Conservation (phyloP, 2,329 filamentous ascomycete species). For the Rutstroemia sp. region DNA sequence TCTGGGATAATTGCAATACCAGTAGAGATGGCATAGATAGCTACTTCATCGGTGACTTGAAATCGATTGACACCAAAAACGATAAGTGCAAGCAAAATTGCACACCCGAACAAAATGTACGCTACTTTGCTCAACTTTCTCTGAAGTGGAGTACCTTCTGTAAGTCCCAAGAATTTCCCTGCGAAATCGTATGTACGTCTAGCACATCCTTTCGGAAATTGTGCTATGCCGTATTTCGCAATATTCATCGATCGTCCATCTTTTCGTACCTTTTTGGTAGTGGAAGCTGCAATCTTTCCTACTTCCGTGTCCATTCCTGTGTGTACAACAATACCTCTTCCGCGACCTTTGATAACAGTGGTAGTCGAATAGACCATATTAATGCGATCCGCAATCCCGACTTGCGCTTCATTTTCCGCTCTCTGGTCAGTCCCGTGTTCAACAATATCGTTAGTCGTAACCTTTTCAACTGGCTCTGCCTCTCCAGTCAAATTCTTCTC, state of each 20-base stretch:
- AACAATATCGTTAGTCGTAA: slow-evolving; percentile 40
- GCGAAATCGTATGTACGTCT: slow-evolving; percentile 40
- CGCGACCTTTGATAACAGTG: slow-evolving; percentile 47
- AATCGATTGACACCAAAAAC: slow-evolving; percentile 38
- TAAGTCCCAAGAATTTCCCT: slow-evolving; percentile 50
- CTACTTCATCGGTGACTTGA: slow-evolving; percentile 21
- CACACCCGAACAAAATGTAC: slow-evolving; percentile 54
- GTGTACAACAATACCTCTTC: slow-evolving; percentile 44
- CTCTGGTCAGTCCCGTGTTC: slow-evolving; percentile 18
- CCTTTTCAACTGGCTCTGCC: slow-evolving; percentile 78
- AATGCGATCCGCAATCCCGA: slow-evolving; percentile 44
- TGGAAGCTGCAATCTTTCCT: slow-evolving; percentile 44
- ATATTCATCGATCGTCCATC: slow-evolving; percentile 39
- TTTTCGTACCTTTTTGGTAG: slow-evolving; percentile 44
- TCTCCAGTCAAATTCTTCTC: slow-evolving; percentile 99
- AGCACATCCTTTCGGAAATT: slow-evolving; percentile 42
- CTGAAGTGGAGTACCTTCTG: slow-evolving; percentile 57
- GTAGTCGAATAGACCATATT: slow-evolving; percentile 50
- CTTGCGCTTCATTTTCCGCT: slow-evolving; percentile 34
- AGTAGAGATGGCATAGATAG: slow-evolving; percentile 28
- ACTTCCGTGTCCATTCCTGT: slow-evolving; percentile 52
- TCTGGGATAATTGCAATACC: slow-evolving; percentile 54
- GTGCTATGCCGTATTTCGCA: slow-evolving; percentile 36
- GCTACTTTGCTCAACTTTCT: slow-evolving; percentile 59
- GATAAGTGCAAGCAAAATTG: slow-evolving; percentile 33